These are phyloP conservation scores for Leccinum variicolor DNA, from an alignment of 768 basidiomycete species.

Conservation along the genomic window DNA sequence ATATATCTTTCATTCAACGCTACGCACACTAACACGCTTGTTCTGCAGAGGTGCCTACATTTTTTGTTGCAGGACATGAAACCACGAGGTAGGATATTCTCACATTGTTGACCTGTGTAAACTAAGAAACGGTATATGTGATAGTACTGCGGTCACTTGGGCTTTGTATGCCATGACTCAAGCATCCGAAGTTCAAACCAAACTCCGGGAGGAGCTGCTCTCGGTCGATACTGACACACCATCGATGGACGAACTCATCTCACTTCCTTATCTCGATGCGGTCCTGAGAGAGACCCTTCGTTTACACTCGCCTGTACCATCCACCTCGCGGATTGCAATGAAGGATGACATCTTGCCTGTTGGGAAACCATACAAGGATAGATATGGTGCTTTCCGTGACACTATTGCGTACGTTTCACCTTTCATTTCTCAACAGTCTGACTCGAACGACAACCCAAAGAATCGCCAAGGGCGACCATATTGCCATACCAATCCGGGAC, in stretches of 20 bases:
- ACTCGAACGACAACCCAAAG: constrained; percentile 15
- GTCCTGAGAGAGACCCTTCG: constrained; percentile 61
- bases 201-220: constrained; percentile 58
- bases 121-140: background rate
- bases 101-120: background rate
- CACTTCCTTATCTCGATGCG: constrained; percentile 64
- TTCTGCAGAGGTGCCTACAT: constrained; percentile 54
- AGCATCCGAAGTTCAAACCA: constrained; percentile 45
- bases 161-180: constrained; percentile 53
- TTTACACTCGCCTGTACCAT: constrained; percentile 48
- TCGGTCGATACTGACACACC: constrained; percentile 52
- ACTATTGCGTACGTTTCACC: constrained; percentile 33
- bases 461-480: constrained; percentile 42
- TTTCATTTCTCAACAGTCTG: background rate
- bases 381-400: constrained; percentile 37
- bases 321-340: constrained; percentile 37
- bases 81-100: constrained; percentile 42
- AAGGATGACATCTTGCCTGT: constrained; percentile 54
- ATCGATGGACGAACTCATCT: constrained; percentile 65
- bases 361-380: constrained; percentile 41
- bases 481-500: constrained; percentile 50
- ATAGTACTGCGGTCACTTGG: constrained; percentile 49
- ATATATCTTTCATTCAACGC: background rate
- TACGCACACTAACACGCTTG: background rate
- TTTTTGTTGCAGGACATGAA: constrained; percentile 58